Percentiles rank a stretch among this genome's conserved stretches.
These are phyloP conservation scores for Penstemon davidsonii DNA, from an alignment of 257 asterid species.

Conservation along the genomic window DNA sequence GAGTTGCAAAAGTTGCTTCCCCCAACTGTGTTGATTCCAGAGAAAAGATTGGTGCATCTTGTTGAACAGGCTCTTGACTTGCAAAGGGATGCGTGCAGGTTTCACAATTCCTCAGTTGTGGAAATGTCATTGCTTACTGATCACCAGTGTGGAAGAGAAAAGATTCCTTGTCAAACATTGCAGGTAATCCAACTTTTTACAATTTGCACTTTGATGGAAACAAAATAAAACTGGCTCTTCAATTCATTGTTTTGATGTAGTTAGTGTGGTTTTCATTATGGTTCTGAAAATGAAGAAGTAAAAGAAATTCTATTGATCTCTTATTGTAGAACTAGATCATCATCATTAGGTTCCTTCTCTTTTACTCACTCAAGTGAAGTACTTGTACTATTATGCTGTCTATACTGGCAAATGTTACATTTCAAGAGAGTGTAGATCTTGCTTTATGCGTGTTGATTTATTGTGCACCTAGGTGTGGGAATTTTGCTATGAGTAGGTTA, in stretches of 20 bases:
- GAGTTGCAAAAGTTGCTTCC: slow-evolving; percentile 75
- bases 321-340: neutral
- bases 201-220: slow-evolving; percentile 5
- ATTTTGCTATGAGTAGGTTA: neutral
- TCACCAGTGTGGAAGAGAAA: slow-evolving; percentile 77
- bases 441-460: neutral
- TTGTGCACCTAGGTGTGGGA: neutral
- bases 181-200: slow-evolving; percentile 48
- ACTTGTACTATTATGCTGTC: neutral
- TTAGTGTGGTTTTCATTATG: neutral
- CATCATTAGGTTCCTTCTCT: neutral
- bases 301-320: neutral
- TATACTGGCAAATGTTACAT: neutral
- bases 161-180: slow-evolving; percentile 70
- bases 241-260: neutral
- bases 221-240: neutral
- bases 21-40: slow-evolving; percentile 66
- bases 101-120: slow-evolving; percentile 63
- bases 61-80: slow-evolving; percentile 83
- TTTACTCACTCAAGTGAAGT: neutral
- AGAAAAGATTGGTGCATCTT: slow-evolving; percentile 70
- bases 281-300: slow-evolving; percentile 1
- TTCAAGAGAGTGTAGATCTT: neutral
- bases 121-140: slow-evolving; percentile 72
- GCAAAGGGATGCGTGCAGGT: slow-evolving; percentile 69